Evolutionary conservation across 176 grass and related monocot species (phyloP), one percentile per base, ranked within the genome.

Genomic region (Triticum turgidum): DNA sequence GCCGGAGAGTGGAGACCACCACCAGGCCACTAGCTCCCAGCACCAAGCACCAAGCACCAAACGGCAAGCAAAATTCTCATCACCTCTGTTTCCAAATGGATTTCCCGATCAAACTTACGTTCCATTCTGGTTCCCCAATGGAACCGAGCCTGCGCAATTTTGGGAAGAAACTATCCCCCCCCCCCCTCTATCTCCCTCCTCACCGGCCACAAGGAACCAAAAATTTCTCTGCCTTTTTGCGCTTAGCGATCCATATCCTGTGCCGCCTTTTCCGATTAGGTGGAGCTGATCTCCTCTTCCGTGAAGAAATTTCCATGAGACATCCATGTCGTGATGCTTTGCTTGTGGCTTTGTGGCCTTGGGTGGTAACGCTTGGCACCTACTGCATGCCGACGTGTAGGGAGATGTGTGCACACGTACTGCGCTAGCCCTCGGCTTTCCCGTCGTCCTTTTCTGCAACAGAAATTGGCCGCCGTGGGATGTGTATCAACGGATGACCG

Each of bases 301-400:
- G 80, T 87, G 89, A 69, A 87, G 80, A 84, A 87, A 83, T 80
- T 34, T 66, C 24, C 0, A 0, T 42, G 33, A 90, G 69, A 73
- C 65, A 83, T 74, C 52, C 37, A 73, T 72, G 79, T 73, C 52
- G 49, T 2, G 29, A 30, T 30, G 29, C 29, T 30, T 30, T 5
- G 51, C 51, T 24, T 75, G 6, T 49, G 75, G 45, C 44, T 54
- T 52, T 54, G 51, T 54, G 51, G 51, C 5, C 0, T 27, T 59
- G 11, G 68, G 59, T 67, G 15, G 15, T 80, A 84, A 76, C 85
- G 85, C 76, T 69, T 84, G 80, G 61, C 85, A 91, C 85, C 89
- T 87, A 87, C 84, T 86, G 81, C 73, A 52, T 74, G 73, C 75
- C 69, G 87, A 84, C 81, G 80, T 91, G 89, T 87, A 87, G 74